Conservation (phyloP, 1,284 basidiomycete species). For the Malassezia cuniculi region DNA sequence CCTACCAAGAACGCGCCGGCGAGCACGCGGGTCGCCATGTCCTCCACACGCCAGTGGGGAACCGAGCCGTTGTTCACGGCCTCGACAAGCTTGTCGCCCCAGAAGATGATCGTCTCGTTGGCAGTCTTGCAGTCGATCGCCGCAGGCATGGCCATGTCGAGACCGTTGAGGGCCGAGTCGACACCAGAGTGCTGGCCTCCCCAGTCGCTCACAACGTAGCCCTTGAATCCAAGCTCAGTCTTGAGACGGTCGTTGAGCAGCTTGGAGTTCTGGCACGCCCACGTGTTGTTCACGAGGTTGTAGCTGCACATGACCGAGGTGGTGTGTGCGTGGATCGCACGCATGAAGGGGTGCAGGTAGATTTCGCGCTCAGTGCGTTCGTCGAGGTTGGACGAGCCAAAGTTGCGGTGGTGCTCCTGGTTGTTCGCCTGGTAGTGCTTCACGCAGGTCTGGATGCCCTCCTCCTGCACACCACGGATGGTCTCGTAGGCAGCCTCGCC, state of each 20-base stretch:
- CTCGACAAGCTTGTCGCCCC: conserved; percentile 50
- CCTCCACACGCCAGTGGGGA: conserved; percentile 50
- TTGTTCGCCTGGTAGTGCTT: conserved; percentile 46
- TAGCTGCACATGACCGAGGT: conserved; percentile 47
- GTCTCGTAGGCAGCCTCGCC: conserved; percentile 31
- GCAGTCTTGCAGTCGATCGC: conserved; percentile 15
- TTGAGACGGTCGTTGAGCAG: conserved; percentile 61
- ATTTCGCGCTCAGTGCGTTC: conserved; percentile 58
- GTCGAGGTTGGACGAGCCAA: conserved; percentile 49
- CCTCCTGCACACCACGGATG: conserved; percentile 31
- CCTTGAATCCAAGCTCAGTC: conserved; percentile 64
- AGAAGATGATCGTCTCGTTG: conserved; percentile 8
- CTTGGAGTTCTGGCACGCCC: conserved; percentile 55
- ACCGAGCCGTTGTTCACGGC: conserved; percentile 61
- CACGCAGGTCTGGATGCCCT: conserved; percentile 39
- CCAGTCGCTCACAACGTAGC: conserved; percentile 49
- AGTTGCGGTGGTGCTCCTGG: conserved; percentile 40
- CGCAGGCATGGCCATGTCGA: conserved; percentile 53
- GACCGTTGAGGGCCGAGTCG: conserved; percentile 52
- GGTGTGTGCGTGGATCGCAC: conserved; percentile 47
- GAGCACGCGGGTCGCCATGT: conserved; percentile 46
- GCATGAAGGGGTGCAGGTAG: conserved; percentile 36
- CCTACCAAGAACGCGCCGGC: conserved; percentile 46
- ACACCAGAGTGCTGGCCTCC: conserved; percentile 31
- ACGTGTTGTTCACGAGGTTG: conserved; percentile 52